Evolutionary conservation across 2,329 filamentous ascomycete genomes (phyloP), one percentile per base, ranked within the genome.

Genomic region (Elsinoe ampelina): DNA sequence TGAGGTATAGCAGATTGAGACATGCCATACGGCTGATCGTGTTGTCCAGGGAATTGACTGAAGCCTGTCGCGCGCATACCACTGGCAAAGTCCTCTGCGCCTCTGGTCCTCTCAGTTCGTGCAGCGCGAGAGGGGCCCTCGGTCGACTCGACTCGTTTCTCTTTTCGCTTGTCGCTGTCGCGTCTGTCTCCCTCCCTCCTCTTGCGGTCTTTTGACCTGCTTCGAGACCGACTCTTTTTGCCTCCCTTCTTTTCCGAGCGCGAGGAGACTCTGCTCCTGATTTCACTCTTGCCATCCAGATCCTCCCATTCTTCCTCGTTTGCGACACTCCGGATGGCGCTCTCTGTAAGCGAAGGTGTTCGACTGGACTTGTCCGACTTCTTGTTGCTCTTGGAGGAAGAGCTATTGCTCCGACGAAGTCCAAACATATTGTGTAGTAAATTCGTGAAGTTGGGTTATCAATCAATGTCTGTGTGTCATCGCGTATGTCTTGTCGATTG

Each of bases 21-120:
- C 2, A 61, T 61, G 48, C 64, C 59, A 13, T 61, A 41, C 1
- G 59, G 58, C 26, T 57, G 61, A 15, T 59, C 58, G 57, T 63
- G 64, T 51, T 66, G 66, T 17, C 63, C 64, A 2, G 67, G 67
- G 51, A 69, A 68, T 58, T 68, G 66, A 47, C 63, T 63, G 51
- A 67, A 64, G 54, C 61, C 38, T 62, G 61, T 22, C 34, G 54
- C 10, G 45, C 56, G n/a, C 48, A 55, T 54, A 47, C 58, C 38
- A 42, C 52, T 36, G 58, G 59, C 54, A 43, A 58, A 20, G 64
- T 60, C 54, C 26, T 55, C 47, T 39, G 51, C 50, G 7, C 54
- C 58, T 48, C 55, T 59, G 13, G 32, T 26, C n/a, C 47, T 57
- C 13, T 62, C 63, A 36, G 54, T 51, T 39, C 61, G 61, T 47